A percentile compares a stretch with the other conserved stretches of the same genome.
These are phyloP conservation scores for Mycena sp. DNA, from an alignment of 1,284 basidiomycete genomes.

Conservation along the genomic window DNA sequence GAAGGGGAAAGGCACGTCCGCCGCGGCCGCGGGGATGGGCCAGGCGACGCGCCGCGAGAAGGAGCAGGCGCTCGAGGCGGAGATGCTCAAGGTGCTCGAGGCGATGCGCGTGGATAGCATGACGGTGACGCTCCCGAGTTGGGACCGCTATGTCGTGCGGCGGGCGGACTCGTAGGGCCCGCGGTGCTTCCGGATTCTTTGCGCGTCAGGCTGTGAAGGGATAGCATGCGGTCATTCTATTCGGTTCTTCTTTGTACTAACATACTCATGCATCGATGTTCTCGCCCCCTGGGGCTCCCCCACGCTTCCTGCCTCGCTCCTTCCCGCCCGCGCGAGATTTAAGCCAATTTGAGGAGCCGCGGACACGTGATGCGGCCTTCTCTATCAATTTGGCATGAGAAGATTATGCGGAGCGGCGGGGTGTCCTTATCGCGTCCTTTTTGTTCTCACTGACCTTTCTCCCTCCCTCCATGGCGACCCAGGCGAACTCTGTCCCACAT, in stretches of 20 bases:
- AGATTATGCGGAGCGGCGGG: not conserved
- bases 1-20: slow-evolving; percentile 15
- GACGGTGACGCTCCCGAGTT: slow-evolving; percentile 63
- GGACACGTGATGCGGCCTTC: slow-evolving; percentile 15
- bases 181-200: too few species aligned
- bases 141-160: slow-evolving; percentile 68
- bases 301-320: not conserved
- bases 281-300: not conserved
- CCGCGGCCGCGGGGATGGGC: slow-evolving; percentile 36
- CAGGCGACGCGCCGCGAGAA: slow-evolving; percentile 47
- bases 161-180: slow-evolving; percentile 41
- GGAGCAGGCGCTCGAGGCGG: slow-evolving; percentile 43
- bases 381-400: not conserved
- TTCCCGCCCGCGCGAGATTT: not conserved
- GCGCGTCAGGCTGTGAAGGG: not conserved
- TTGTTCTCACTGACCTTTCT: slow-evolving; percentile 8
- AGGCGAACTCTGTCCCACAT: slow-evolving; percentile 64
- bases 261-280: slow-evolving; percentile 19
- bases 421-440: slow-evolving; percentile 2
- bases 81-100: slow-evolving; percentile 43
- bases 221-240: too few species aligned
- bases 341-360: not conserved
- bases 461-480: slow-evolving; percentile 57
- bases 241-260: slow-evolving; percentile 17
- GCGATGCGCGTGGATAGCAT: slow-evolving; percentile 48